Percentiles rank a stretch among this genome's conserved stretches.
These are phyloP conservation scores for Dipteronia dyeriana DNA, from an alignment of 345 rosid genomes.

Conservation along the genomic window DNA sequence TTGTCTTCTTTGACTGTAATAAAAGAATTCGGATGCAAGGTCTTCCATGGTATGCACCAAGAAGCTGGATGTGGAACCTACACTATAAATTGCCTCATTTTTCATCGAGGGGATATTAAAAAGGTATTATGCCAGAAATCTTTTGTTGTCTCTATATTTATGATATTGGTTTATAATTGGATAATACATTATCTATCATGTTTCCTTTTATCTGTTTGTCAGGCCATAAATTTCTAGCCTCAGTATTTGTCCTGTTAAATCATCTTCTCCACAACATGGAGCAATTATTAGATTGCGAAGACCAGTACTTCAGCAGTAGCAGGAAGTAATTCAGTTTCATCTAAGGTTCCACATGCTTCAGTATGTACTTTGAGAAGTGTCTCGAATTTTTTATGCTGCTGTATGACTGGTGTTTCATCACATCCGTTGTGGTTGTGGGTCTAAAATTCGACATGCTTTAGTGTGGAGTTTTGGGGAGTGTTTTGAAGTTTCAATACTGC, in stretches of 20 bases:
- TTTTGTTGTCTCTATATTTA: not conserved
- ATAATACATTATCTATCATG: not conserved
- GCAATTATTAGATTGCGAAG: not conserved
- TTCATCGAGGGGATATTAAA: not conserved
- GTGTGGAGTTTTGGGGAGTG: not conserved
- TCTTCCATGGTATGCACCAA: not conserved
- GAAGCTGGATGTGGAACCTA: not conserved
- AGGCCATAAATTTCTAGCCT: not conserved
- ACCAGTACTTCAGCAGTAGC: not conserved
- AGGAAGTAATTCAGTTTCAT: not conserved
- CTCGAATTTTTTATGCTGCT: not conserved
- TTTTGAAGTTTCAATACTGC: not conserved
- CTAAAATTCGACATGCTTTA: not conserved
- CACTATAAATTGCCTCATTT: not conserved
- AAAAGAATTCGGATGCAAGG: not conserved
- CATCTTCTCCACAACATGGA: not conserved
- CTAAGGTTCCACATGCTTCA: constrained; percentile 6
- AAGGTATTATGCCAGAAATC: not conserved
- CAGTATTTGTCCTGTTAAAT: not conserved
- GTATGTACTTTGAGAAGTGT: not conserved
- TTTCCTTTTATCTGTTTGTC: not conserved
- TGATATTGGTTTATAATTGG: not conserved
- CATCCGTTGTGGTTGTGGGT: not conserved
- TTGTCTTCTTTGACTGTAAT: not conserved
- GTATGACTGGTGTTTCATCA: not conserved